Base-by-base conservation (phyloP, 345 rosid species). In the Gossypium rotundifolium region DNA sequence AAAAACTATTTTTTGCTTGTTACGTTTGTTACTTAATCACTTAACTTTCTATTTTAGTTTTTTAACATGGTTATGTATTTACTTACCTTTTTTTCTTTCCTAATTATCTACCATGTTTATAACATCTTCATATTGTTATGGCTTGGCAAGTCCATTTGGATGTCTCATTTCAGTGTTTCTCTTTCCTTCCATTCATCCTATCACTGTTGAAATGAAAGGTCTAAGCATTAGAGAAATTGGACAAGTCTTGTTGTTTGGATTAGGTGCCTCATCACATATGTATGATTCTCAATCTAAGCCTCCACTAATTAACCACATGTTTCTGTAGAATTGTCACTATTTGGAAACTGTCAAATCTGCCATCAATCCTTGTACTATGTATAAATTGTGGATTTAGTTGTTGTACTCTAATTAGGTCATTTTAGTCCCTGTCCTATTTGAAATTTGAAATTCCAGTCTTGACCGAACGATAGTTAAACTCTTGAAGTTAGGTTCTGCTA, bases 51-150 rank as follows among this genome's bases (percentile, higher is more conserved):
- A 44, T 18, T 65, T 45, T 65, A 42, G 25, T 5, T 66, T 5
- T 66, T 66, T 67, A 22, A 13, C 71, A 46, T 46, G 70, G 48
- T 22, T 67, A 48, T 67, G 55, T 55, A 67, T 12, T 11, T 67
- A 38, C 55, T 8, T 44, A 18, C 18, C 25, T 0, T n/a, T 12
- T 65, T 65, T 11, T 23, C 6, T 33, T 33, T 33, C 38, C 38
- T 33, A 0, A 42, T 45, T 11, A 1, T 65, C 29, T 18, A 40
- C 10, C 11, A 49, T 18, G 42, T 42, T 11, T 3, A 38, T 63
- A 16, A 17, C 23, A 17, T 40, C 48, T 63, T 38, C 51, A 63
- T 63, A 40, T 63, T 63, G 48, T 3, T 63, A 13, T 63, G 48
- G 54, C 52, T 45, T 45, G 33, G 2, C 1, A n/a, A 38, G 14